Base-by-base conservation (phyloP, 192 early-diverging fungal species). In the Coemansia sp. region DNA sequence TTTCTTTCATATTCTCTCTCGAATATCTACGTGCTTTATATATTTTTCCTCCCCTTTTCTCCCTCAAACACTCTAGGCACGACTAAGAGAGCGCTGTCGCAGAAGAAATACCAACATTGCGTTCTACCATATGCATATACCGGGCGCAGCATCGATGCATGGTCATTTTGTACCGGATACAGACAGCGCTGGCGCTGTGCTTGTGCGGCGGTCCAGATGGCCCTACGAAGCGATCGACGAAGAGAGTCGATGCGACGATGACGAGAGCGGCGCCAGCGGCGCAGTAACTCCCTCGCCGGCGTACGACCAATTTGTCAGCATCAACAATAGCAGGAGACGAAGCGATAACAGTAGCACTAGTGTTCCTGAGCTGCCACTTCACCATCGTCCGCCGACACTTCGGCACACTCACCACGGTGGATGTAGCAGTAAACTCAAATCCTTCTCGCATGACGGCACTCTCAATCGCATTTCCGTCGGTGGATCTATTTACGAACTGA, bases 381-480 rank as follows among this genome's bases (percentile, higher is more conserved):
- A 56, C 16, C 53, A 56, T 16, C 29, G 12, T 32, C 53, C 53
- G 27, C 27, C 53, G 16, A n/a, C 12, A 5, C n/a, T 56, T 56
- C 29, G 53, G 53, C 53, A 56, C 53, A 32, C 29, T 0, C 53
- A 56, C 27, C 53, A 56, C 29, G 53, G 15, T 30, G 53, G 30
- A 16, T 55, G 15, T 24, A 65, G 41, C 64, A 59, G 50, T 49
- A 65, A 58, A 18, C 50, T 68, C 10, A 78, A 72, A 34, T 72
- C 75, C 13, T 68, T 69, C 22, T 81, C 78, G 13, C 74, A 75
- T 50, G 78, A 81, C 61, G 69, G 69, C 22, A 71, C 70, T 0
- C 29, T 68, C 29, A 56, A 35, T 20, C 70, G 56, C 34, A 47
- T 40, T 9, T 18, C 43, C 2, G 58, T 20, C 1, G 55, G 35